phyloP scores from a whole-genome alignment of 129 eudicot species.

The Arctium lappa region DNA sequence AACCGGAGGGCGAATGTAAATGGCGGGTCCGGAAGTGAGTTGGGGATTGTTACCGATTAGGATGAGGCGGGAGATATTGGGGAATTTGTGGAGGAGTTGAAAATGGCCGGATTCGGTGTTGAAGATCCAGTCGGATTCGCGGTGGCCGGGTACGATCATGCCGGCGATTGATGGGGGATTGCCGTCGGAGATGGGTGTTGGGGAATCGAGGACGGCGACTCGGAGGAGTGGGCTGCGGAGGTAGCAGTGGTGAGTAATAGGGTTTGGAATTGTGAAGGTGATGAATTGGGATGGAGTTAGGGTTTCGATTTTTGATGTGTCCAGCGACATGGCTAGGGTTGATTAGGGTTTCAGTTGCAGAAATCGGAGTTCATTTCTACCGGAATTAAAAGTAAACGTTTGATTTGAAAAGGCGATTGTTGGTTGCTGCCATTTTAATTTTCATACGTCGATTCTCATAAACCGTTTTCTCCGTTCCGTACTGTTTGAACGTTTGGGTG shows the following conservation, averaged over 20 bases:
- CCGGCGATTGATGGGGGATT: slow-evolving; percentile 50
- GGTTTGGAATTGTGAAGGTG: slow-evolving; percentile 65
- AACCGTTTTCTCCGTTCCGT: too few relatives aligned
- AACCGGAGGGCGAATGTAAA: slow-evolving; percentile 9
- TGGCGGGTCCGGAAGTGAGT: neutral
- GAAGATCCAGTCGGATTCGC: slow-evolving; percentile 85
- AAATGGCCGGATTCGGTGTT: slow-evolving; percentile 63
- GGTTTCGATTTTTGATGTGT: slow-evolving; percentile 43
- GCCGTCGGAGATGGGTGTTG: slow-evolving; percentile 17
- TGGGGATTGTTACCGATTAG: slow-evolving; percentile 36
- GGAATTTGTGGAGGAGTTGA: slow-evolving; percentile 42
- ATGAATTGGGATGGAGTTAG: slow-evolving; percentile 69
- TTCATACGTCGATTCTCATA: too few relatives aligned
- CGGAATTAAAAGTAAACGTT: neutral
- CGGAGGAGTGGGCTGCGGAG: slow-evolving; percentile 46
- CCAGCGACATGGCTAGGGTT: slow-evolving; percentile 34
- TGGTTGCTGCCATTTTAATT: neutral
- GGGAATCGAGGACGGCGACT: slow-evolving; percentile 79
- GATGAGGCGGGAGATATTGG: slow-evolving; percentile 53
- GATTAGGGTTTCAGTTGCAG: neutral
- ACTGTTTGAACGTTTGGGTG: too few relatives aligned
- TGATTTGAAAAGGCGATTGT: neutral
- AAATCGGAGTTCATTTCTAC: neutral
- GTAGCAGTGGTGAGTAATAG: neutral
- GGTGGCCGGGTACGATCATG: slow-evolving; percentile 66